Evolutionary conservation across 257 asterid genomes (phyloP).

Genomic region (Solanum pennellii): DNA sequence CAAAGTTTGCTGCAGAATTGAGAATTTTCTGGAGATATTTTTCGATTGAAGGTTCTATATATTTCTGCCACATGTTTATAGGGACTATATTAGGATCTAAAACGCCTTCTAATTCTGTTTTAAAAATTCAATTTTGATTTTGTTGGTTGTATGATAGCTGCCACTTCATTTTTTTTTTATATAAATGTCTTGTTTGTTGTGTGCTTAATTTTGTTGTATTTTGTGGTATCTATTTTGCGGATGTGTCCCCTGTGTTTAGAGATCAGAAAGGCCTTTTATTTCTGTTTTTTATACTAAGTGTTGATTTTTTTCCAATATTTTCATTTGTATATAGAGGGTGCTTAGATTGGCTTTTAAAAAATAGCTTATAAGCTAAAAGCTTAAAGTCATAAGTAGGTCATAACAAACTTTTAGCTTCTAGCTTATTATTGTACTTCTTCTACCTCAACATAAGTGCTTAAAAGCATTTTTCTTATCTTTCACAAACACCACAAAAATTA

Average conservation of each 20-base stretch:
- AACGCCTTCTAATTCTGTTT: background rate
- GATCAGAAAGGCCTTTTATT: background rate
- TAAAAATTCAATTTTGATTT: background rate
- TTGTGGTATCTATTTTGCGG: background rate
- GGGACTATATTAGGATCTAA: background rate
- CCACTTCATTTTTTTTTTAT: background rate
- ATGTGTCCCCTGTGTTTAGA: background rate
- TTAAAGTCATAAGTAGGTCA: background rate
- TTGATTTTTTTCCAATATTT: background rate
- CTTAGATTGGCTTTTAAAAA: background rate
- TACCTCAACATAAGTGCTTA: background rate
- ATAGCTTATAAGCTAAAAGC: background rate
- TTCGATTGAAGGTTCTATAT: background rate
- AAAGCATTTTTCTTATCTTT: background rate
- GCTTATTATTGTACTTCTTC: background rate
- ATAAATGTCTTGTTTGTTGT: background rate
- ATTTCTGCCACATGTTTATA: background rate
- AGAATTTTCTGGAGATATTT: background rate
- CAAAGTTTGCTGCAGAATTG: background rate
- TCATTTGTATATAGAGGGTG: background rate
- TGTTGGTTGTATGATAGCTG: background rate
- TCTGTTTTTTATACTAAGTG: background rate
- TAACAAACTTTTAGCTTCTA: background rate
- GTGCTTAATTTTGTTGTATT: background rate
- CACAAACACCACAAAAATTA: background rate